Evolutionary conservation across 176 grass and related monocot genomes (phyloP), one percentile per base, ranked within the genome.

Genomic region (Oryza brachyantha): DNA sequence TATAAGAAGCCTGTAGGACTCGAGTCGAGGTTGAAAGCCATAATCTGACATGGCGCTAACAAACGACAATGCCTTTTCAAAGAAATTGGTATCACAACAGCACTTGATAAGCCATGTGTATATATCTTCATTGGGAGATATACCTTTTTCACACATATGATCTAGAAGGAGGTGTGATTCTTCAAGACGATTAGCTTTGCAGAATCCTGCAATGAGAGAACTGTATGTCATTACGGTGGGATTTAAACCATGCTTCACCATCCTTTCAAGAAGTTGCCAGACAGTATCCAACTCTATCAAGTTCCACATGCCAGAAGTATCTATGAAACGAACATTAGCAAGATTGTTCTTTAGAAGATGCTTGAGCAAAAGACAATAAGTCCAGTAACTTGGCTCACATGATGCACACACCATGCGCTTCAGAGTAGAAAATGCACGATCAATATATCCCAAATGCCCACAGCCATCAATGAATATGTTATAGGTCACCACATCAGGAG

Each of bases 291-390:
- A 81, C 9, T 83, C 86, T 58, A 93, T 73, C 68, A 83, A 73
- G 54, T 89, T 85, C 91, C 94, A 97, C 74, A 91, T 76, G 26
- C 71, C 70, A 4, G 66, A 80, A 70, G 80, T 65, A 46, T 89
- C 91, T 61, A 87, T 61, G 78, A 78, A 80, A 76, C 19, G 19
- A 84, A 14, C 43, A 73, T 73, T 71, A 86, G 50, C 69, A 17
- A 81, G 24, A 35, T 74, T 89, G 43, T 34, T 86, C 77, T 84
- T 93, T 40, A 88, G 27, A 55, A 91, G 73, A 72, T 89, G 77
- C 81, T 89, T 97, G 78, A 93, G 89, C 62, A 97, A 87, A 88
- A 87, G 39, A 82, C 74, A 79, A 57, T 93, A 97, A 60, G 89
- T 88, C 75, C 79, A 64, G 42, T 85, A 89, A 85, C 91, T 80